A percentile compares a stretch with the other conserved stretches of the same genome.
Evolutionary conservation across 371 early-diverging fungal genomes (phyloP).

Genomic region (Dichotomocladium elegans): DNA sequence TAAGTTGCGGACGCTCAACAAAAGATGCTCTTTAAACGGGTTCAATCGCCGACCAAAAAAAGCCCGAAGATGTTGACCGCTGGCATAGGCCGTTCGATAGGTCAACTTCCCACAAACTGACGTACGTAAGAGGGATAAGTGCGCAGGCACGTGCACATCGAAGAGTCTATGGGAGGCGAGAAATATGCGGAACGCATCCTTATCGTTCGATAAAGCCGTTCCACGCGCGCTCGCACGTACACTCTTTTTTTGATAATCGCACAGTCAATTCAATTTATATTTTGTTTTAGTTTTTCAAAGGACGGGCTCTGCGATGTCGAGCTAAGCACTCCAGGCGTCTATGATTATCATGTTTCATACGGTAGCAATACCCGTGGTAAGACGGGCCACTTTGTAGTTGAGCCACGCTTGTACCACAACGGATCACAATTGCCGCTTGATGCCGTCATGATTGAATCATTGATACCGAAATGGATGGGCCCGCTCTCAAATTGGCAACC

Average conservation of each 20-base stretch:
- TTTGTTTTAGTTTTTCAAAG: slow-evolving; percentile 20
- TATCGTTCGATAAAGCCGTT: too few relatives aligned
- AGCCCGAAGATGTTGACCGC: too few relatives aligned
- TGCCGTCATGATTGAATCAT: slow-evolving; percentile 80
- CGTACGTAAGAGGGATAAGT: too few relatives aligned
- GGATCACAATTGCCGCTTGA: slow-evolving; percentile 57
- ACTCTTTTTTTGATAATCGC: slow-evolving; percentile 14
- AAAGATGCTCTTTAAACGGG: too few relatives aligned
- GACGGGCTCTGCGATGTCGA: slow-evolving; percentile 60
- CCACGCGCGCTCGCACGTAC: too few relatives aligned
- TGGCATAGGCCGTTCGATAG: slow-evolving; percentile 32
- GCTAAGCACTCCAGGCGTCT: slow-evolving; percentile 73
- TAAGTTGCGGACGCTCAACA: too few relatives aligned
- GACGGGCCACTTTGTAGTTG: slow-evolving; percentile 80
- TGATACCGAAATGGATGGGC: slow-evolving; percentile 96
- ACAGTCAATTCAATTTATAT: slow-evolving; percentile 9
- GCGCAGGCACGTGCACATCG: too few relatives aligned
- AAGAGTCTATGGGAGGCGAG: too few relatives aligned
- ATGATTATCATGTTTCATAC: slow-evolving; percentile 83
- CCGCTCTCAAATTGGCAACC: slow-evolving; percentile 74
- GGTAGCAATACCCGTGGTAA: slow-evolving; percentile 7
- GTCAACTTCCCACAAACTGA: slow-evolving; percentile 34
- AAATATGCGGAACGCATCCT: too few relatives aligned
- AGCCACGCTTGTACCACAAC: slow-evolving; percentile 65
- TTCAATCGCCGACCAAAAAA: too few relatives aligned